Evolutionary conservation across 768 basidiomycete species (phyloP).

Genomic region (Cystofilobasidium capitatum): DNA sequence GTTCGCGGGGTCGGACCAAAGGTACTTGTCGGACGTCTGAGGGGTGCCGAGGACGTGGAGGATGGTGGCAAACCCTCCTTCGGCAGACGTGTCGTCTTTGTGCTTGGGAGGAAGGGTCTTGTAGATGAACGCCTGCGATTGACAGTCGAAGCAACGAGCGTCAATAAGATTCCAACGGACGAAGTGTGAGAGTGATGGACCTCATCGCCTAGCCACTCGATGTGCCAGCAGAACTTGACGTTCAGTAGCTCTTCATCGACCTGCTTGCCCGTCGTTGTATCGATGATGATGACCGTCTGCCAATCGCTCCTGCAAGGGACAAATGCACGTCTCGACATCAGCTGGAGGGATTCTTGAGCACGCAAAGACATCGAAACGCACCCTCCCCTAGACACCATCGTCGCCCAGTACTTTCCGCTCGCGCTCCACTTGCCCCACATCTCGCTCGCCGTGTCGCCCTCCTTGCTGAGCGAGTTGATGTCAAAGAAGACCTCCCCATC

Average conservation of each 20-base stretch:
- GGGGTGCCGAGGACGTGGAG: conserved; percentile 18
- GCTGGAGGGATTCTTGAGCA: neutral
- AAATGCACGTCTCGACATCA: neutral
- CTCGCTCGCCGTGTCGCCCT: conserved; percentile 2
- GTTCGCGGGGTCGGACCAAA: conserved; percentile 7
- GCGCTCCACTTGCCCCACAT: conserved; percentile 4
- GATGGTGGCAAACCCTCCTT: conserved; percentile 13
- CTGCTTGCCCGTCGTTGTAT: conserved; percentile 2
- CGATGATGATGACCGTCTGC: conserved; percentile 16
- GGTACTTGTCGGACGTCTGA: conserved; percentile 8
- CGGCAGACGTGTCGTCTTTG: conserved; percentile 19
- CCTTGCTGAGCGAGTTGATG: conserved; percentile 11
- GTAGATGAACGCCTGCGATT: conserved; percentile 20
- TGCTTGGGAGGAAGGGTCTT: conserved; percentile 9
- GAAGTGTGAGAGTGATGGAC: neutral
- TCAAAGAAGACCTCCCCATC: conserved; percentile 25
- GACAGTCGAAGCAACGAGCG: neutral
- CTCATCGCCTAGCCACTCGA: conserved; percentile 24
- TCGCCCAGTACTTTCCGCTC: conserved; percentile 20
- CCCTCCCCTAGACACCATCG: conserved; percentile 12
- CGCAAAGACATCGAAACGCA: neutral
- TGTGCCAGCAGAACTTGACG: conserved; percentile 25
- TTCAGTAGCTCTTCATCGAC: conserved; percentile 18
- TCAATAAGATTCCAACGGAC: neutral
- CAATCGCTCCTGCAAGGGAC: conserved; percentile 14